phyloP scores from a whole-genome alignment of 106 monocot species.

The Phalaenopsis equestris region DNA sequence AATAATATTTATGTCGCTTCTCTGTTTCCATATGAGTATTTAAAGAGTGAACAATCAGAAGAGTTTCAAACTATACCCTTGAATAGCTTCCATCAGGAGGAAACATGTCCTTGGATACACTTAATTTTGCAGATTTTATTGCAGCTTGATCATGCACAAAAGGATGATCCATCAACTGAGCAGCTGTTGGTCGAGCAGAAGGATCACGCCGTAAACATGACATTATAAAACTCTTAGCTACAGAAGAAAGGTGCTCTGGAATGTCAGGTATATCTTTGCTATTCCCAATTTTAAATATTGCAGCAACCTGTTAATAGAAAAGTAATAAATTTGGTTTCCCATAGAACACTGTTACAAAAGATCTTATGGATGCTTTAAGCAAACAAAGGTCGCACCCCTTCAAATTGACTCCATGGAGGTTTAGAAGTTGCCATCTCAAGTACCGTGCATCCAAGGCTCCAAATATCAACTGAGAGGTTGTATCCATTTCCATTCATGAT shows the following conservation, averaged over 20 bases:
- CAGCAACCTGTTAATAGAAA: conserved; percentile 55
- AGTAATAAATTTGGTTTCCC: not conserved
- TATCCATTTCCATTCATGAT: conserved; percentile 83
- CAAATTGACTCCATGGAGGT: conserved; percentile 86
- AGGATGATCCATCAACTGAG: conserved; percentile 70
- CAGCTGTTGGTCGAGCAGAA: conserved; percentile 62
- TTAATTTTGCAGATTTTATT: conserved; percentile 27
- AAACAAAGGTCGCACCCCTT: conserved; percentile 46
- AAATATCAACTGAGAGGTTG: conserved; percentile 85
- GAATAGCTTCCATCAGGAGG: conserved; percentile 29
- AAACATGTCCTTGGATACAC: conserved; percentile 16
- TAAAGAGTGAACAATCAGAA: not conserved
- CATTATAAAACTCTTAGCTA: conserved; percentile 66
- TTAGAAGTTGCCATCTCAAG: conserved; percentile 93
- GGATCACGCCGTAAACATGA: conserved; percentile 87
- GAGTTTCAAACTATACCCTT: conserved; percentile 16
- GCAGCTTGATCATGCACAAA: conserved; percentile 62
- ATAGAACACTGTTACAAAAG: not conserved
- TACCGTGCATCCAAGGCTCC: conserved; percentile 97
- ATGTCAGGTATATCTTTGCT: conserved; percentile 95
- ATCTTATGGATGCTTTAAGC: not conserved
- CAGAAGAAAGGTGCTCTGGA: conserved; percentile 72
- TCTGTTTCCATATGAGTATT: too few relatives aligned
- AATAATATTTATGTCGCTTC: too few relatives aligned
- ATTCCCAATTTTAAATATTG: conserved; percentile 98